Percentiles rank a stretch among this genome's conserved stretches.
phyloP scores from a whole-genome alignment of 1,284 basidiomycete species.

The Pulveroboletus ridleyi region DNA sequence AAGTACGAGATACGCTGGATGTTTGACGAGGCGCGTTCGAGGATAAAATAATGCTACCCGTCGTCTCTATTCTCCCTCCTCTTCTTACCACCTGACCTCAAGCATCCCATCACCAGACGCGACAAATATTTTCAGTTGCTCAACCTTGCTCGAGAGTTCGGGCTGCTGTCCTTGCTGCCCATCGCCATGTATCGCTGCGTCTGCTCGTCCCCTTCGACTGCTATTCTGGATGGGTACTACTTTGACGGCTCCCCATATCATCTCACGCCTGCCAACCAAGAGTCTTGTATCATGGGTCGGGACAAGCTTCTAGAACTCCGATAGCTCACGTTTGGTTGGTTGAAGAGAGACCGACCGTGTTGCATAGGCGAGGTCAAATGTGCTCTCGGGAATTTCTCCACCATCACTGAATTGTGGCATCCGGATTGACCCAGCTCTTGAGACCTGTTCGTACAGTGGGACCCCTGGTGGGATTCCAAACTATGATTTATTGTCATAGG shows the following conservation, averaged over 20 bases:
- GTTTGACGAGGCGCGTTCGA: slow-evolving; percentile 32
- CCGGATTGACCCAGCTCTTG: slow-evolving; percentile 25
- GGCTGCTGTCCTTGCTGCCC: slow-evolving; percentile 31
- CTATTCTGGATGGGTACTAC: slow-evolving; percentile 33
- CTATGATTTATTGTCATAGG: slow-evolving; percentile 32
- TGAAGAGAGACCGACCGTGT: slow-evolving; percentile 23
- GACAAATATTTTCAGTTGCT: slow-evolving; percentile 35
- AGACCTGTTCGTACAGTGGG: slow-evolving; percentile 33
- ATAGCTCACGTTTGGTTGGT: slow-evolving; percentile 29
- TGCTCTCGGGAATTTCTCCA: slow-evolving; percentile 29
- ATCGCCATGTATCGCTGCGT: slow-evolving; percentile 35
- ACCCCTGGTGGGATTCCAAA: slow-evolving; percentile 34
- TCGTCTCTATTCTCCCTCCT: slow-evolving; percentile 35
- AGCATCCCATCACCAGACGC: slow-evolving; percentile 27
- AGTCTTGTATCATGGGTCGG: slow-evolving; percentile 34
- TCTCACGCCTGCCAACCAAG: slow-evolving; percentile 32
- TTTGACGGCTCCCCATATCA: slow-evolving; percentile 25
- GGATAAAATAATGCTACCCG: slow-evolving; percentile 33
- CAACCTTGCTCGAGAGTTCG: slow-evolving; percentile 34
- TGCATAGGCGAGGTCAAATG: slow-evolving; percentile 31
- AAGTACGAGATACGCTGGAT: slow-evolving; percentile 36
- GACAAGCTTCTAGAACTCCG: slow-evolving; percentile 33
- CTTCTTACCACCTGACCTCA: slow-evolving; percentile 30
- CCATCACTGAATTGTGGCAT: slow-evolving; percentile 30
- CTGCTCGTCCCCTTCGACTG: slow-evolving; percentile 25